A percentile compares a stretch with the other conserved stretches of the same genome.
These are phyloP conservation scores for Aspergillus saccharolyticus DNA, from an alignment of 495 filamentous ascomycete species.

Conservation along the genomic window DNA sequence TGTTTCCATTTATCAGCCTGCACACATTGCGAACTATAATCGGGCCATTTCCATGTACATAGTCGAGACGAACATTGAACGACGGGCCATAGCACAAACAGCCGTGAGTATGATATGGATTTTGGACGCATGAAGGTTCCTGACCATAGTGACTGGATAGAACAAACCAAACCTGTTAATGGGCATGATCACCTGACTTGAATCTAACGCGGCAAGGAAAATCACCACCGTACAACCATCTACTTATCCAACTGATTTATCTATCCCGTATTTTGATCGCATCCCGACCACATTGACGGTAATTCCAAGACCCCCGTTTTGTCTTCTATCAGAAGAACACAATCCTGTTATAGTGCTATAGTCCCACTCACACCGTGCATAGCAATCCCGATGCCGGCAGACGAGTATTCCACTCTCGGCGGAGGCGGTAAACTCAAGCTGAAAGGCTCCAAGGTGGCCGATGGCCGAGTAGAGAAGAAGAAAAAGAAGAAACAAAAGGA, in stretches of 20 bases:
- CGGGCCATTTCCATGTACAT: too few species aligned
- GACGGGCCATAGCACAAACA: too few species aligned
- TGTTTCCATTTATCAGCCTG: background rate
- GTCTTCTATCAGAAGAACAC: too few species aligned
- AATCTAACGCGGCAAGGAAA: slow-evolving; percentile 1
- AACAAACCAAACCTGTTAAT: background rate
- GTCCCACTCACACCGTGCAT: too few species aligned
- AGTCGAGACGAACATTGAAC: background rate
- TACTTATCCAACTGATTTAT: background rate
- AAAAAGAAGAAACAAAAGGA: slow-evolving; percentile 57
- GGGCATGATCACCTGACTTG: background rate
- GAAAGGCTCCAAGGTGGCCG: slow-evolving; percentile 62
- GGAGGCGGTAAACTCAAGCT: slow-evolving; percentile 70
- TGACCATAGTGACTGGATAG: background rate
- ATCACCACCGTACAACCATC: slow-evolving; percentile 4
- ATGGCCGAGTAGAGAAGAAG: slow-evolving; percentile 48
- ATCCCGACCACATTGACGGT: background rate
- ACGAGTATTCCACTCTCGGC: slow-evolving; percentile 61
- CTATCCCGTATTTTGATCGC: background rate
- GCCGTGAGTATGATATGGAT: too few species aligned
- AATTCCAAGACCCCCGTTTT: too few species aligned
- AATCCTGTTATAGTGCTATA: too few species aligned
- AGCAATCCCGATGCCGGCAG: slow-evolving; percentile 18
- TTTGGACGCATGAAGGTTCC: too few species aligned
- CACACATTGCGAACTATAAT: too few species aligned